Percentiles rank a stretch among this genome's conserved stretches.
phyloP scores from a whole-genome alignment of 202 grass and related monocot genomes.

The Carex arenaria region DNA sequence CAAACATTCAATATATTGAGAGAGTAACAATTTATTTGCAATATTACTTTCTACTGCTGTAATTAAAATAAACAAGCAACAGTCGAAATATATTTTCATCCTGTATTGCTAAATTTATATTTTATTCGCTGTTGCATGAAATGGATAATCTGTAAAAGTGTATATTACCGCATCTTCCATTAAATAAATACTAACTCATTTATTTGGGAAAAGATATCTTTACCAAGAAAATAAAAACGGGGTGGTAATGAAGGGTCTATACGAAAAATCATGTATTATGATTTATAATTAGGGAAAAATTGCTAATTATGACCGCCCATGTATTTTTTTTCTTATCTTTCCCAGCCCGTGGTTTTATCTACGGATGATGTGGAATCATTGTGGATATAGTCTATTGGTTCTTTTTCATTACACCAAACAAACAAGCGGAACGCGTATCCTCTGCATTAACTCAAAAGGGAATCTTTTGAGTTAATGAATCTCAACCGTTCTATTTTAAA shows the following conservation, averaged over 20 bases:
- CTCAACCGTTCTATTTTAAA: too few relatives aligned
- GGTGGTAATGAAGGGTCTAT: background rate
- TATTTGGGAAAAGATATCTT: background rate
- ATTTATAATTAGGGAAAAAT: too few relatives aligned
- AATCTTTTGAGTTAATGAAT: too few relatives aligned
- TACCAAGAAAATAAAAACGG: background rate
- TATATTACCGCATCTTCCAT: too few relatives aligned
- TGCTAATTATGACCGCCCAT: background rate
- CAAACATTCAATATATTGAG: too few relatives aligned
- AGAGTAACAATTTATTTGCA: too few relatives aligned
- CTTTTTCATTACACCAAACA: background rate
- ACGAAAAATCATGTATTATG: background rate
- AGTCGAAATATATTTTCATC: background rate
- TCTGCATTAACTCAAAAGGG: too few relatives aligned
- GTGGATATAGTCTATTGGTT: background rate
- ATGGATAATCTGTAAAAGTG: background rate
- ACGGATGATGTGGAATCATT: background rate
- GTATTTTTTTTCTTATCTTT: background rate
- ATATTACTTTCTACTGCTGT: too few relatives aligned
- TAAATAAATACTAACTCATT: too few relatives aligned
- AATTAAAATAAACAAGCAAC: background rate
- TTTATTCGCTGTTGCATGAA: background rate
- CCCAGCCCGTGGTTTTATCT: background rate
- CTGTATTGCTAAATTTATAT: background rate
- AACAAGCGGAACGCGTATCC: too few relatives aligned